Conservation (phyloP, 306 rosid species). For the Pyrus bretschneideri region DNA sequence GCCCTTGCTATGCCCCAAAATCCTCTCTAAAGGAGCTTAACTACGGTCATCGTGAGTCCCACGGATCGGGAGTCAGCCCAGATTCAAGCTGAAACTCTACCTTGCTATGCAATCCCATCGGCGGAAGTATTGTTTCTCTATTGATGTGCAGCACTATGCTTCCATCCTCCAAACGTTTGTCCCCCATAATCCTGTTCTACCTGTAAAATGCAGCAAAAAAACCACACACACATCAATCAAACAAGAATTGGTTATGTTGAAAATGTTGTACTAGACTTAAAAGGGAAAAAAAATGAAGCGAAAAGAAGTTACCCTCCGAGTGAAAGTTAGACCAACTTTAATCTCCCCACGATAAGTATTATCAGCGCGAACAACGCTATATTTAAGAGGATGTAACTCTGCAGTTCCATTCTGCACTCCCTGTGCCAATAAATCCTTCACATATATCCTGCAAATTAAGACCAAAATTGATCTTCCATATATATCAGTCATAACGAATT, state of each 20-base stretch:
- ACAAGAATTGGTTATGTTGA: neutral
- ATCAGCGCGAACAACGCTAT: conserved; percentile 47
- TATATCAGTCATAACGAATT: neutral
- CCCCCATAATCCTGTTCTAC: conserved; percentile 27
- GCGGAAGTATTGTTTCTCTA: neutral
- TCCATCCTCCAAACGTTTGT: conserved; percentile 64
- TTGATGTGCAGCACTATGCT: conserved; percentile 28
- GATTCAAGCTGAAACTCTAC: neutral
- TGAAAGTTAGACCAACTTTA: conserved; percentile 64
- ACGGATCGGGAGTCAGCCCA: too few species aligned
- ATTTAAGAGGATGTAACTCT: conserved; percentile 44
- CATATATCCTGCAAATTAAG: conserved; percentile 30
- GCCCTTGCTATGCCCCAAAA: neutral
- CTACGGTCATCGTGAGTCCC: too few species aligned
- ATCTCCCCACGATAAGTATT: conserved; percentile 64
- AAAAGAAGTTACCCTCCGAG: conserved; percentile 32
- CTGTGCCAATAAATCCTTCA: conserved; percentile 48
- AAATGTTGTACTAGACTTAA: neutral
- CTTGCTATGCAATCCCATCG: neutral
- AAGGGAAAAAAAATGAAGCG: too few species aligned
- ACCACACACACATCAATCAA: conserved; percentile 6
- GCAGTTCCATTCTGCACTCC: conserved; percentile 62
- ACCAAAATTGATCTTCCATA: neutral
- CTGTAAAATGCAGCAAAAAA: conserved; percentile 29
- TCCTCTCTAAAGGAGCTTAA: neutral